Percentiles rank a stretch among this genome's conserved stretches.
phyloP scores from a whole-genome alignment of 176 grass and related monocot species.

The Aegilops tauschii region DNA sequence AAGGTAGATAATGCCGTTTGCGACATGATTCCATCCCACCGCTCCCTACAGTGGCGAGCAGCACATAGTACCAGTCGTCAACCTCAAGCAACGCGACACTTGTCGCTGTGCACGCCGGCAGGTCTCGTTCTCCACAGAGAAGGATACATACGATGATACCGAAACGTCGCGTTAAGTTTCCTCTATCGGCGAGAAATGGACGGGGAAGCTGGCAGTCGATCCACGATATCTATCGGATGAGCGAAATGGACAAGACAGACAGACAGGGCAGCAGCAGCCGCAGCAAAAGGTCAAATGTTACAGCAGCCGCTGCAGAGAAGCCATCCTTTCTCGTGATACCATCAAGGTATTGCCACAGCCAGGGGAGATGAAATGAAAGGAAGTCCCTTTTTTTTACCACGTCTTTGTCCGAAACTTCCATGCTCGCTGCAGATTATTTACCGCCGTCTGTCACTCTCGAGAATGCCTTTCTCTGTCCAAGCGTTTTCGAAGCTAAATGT shows the following conservation, averaged over 20 bases:
- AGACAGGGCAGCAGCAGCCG: not conserved
- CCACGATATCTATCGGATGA: not conserved
- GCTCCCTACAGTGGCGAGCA: not conserved
- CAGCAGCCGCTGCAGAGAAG: not conserved
- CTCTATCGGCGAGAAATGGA: not conserved
- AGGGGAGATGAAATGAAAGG: not conserved
- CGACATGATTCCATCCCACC: slow-evolving; percentile 23
- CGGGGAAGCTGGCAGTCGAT: not conserved
- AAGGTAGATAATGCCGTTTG: not conserved
- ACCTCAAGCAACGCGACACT: not conserved
- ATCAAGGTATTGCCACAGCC: slow-evolving; percentile 18
- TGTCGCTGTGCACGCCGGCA: too few relatives aligned
- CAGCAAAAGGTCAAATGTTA: slow-evolving; percentile 11
- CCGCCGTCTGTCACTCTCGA: not conserved
- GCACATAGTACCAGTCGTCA: slow-evolving; percentile 13
- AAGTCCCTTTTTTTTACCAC: not conserved
- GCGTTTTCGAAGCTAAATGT: not conserved
- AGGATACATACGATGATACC: too few relatives aligned
- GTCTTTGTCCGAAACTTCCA: not conserved
- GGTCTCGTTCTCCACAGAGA: too few relatives aligned
- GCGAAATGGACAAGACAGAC: slow-evolving; percentile 9
- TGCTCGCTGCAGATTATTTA: not conserved
- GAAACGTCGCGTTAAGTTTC: not conserved
- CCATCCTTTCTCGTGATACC: slow-evolving; percentile 52
- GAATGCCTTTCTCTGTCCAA: not conserved